Evolutionary conservation across 345 rosid genomes (phyloP).

Genomic region (Dovyalis caffra): DNA sequence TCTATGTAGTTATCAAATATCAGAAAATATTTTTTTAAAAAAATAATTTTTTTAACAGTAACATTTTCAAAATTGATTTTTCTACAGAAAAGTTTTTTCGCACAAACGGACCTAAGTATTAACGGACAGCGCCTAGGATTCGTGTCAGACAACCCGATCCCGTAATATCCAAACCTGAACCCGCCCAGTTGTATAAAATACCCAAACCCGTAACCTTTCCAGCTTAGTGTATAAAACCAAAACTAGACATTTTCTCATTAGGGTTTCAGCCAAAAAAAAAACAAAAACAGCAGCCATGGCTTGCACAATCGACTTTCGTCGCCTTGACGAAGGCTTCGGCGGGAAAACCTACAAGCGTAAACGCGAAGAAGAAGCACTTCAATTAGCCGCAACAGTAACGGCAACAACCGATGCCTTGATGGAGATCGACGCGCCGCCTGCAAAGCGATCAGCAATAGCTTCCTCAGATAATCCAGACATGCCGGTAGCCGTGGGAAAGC

Average conservation of each 20-base stretch:
- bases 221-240: neutral
- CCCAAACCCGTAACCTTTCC: neutral
- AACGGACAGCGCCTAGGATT: neutral
- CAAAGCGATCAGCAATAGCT: slow-evolving; percentile 74
- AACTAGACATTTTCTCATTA: neutral
- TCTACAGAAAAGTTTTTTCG: too few relatives aligned
- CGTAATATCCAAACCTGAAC: neutral
- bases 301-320: slow-evolving; percentile 80
- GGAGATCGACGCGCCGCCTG: slow-evolving; percentile 70
- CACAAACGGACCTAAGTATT: too few relatives aligned
- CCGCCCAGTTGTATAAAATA: neutral
- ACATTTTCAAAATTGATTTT: too few relatives aligned
- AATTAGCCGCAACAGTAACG: neutral
- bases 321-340: slow-evolving; percentile 92
- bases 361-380: slow-evolving; percentile 37
- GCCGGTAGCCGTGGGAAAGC: slow-evolving; percentile 49
- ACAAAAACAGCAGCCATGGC: slow-evolving; percentile 54
- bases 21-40: too few relatives aligned
- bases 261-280: neutral
- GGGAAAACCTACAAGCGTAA: slow-evolving; percentile 90
- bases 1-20: too few relatives aligned
- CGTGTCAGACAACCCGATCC: neutral
- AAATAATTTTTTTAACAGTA: too few relatives aligned
- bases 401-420: slow-evolving; percentile 37
- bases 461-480: slow-evolving; percentile 67